These are phyloP conservation scores for Corymbia maculata DNA, from an alignment of 345 rosid species.

Conservation along the genomic window DNA sequence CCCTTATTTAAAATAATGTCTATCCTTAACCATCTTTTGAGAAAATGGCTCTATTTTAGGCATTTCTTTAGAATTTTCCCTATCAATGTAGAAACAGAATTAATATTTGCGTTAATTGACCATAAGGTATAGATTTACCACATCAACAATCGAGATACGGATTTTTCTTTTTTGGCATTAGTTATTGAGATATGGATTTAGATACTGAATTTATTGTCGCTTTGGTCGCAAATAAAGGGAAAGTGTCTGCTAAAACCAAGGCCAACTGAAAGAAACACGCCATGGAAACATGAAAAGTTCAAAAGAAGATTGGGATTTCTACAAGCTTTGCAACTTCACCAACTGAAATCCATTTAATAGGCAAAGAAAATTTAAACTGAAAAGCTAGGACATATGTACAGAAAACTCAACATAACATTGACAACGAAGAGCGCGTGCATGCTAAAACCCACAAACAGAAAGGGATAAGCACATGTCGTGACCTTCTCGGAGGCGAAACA, in stretches of 20 bases:
- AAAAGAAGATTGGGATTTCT: neutral
- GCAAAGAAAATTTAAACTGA: neutral
- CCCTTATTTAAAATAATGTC: neutral
- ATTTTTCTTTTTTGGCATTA: neutral
- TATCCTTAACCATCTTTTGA: no score
- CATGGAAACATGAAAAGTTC: neutral
- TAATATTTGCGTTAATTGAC: no score
- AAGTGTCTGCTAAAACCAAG: neutral
- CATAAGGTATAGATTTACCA: neutral
- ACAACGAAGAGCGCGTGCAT: neutral
- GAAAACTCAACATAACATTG: no score
- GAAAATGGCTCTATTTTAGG: neutral
- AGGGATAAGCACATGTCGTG: neutral
- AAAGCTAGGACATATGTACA: neutral
- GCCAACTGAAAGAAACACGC: neutral
- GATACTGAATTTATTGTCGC: neutral
- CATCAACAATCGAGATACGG: neutral
- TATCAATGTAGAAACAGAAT: neutral
- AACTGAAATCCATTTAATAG: neutral
- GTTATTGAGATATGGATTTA: neutral
- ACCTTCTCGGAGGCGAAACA: neutral
- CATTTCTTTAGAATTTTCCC: neutral
- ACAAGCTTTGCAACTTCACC: neutral
- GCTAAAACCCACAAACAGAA: neutral
- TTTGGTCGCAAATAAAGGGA: neutral